These are phyloP conservation scores for Sugiyamaella xylanicola DNA, from an alignment of 1,139 yeast species.

Conservation along the genomic window DNA sequence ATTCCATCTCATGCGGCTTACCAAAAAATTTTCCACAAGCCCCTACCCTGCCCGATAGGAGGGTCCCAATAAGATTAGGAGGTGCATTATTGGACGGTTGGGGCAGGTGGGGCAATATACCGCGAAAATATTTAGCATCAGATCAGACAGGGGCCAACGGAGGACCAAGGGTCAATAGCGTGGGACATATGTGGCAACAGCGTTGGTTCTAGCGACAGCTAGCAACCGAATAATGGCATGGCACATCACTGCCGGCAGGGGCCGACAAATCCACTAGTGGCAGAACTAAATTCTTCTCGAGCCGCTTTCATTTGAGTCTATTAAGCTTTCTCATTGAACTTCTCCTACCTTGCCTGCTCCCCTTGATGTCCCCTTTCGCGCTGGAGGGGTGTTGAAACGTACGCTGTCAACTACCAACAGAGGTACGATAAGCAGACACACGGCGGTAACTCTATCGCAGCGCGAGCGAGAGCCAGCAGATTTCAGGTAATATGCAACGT, in stretches of 20 bases:
- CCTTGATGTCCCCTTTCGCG: no score
- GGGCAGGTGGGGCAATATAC: constrained; percentile 11
- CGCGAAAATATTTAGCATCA: background rate
- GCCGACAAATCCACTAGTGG: no score
- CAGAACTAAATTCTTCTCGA: no score
- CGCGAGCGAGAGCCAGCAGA: constrained; percentile 1
- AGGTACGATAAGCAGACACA: background rate
- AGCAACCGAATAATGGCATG: no score
- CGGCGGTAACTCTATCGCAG: background rate
- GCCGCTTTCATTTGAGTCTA: no score
- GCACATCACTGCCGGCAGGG: no score
- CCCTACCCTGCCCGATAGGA: constrained; percentile 10
- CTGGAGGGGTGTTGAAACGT: no score
- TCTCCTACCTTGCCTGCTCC: no score
- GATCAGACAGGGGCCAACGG: background rate
- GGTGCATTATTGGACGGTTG: constrained; percentile 15
- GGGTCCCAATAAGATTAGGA: constrained; percentile 5
- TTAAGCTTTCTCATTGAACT: no score
- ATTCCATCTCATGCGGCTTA: constrained; percentile 13
- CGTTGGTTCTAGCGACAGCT: no score
- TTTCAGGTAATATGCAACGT: background rate
- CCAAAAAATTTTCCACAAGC: constrained; percentile 1
- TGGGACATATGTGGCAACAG: no score
- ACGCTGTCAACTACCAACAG: no score
- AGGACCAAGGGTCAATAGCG: background rate